A percentile compares a stretch with the other conserved stretches of the same genome.
Conservation (phyloP, 1,284 basidiomycete genomes). For the Tranzscheliella williamsii region DNA sequence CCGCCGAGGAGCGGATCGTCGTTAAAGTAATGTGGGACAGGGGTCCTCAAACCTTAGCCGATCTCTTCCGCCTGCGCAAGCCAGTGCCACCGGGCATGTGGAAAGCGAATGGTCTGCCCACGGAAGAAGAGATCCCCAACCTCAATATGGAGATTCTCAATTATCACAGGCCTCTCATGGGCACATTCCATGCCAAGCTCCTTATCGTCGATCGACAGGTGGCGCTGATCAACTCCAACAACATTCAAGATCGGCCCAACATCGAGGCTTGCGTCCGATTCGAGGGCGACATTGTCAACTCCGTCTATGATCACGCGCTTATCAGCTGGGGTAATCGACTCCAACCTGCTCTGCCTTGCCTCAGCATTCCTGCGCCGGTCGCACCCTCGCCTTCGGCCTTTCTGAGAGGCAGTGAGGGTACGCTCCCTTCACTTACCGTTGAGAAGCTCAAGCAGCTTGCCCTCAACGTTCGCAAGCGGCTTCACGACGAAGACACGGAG, state of each 20-base stretch:
- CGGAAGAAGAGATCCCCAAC: slow-evolving; percentile 46
- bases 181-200: slow-evolving; percentile 79
- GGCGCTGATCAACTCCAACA: slow-evolving; percentile 74
- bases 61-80: slow-evolving; percentile 55
- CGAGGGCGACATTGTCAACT: slow-evolving; percentile 73
- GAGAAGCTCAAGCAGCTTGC: slow-evolving; percentile 41
- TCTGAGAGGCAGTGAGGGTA: slow-evolving; percentile 28
- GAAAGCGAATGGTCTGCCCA: slow-evolving; percentile 55
- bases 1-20: slow-evolving; percentile 43
- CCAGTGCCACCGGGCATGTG: slow-evolving; percentile 51
- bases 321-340: slow-evolving; percentile 70
- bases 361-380: slow-evolving; percentile 60
- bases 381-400: slow-evolving; percentile 38
- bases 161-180: slow-evolving; percentile 62
- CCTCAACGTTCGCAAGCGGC: slow-evolving; percentile 28
- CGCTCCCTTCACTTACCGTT: slow-evolving; percentile 32
- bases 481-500: slow-evolving; percentile 51
- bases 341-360: slow-evolving; percentile 68
- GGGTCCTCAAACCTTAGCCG: slow-evolving; percentile 53
- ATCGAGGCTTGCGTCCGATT: slow-evolving; percentile 59
- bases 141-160: slow-evolving; percentile 57
- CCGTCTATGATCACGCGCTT: slow-evolving; percentile 75
- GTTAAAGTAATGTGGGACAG: slow-evolving; percentile 61
- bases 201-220: slow-evolving; percentile 75
- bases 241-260: slow-evolving; percentile 68